Base-by-base conservation (phyloP, 345 rosid genomes). In the Salix dunnii region DNA sequence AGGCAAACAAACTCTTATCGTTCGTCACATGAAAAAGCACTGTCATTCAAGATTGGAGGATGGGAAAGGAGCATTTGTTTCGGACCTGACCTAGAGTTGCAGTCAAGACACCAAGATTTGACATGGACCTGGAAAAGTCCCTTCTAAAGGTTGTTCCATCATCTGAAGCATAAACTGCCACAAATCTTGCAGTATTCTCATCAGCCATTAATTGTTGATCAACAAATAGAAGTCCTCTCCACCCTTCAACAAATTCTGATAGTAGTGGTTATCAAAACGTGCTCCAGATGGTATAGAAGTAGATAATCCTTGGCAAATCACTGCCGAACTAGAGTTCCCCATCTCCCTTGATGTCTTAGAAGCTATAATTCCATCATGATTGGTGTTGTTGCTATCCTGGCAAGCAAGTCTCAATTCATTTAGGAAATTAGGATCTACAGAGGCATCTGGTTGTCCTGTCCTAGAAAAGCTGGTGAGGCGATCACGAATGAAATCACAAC, bases 161-260 rank as follows among this genome's bases (percentile, higher is more conserved):
- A 69, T 75, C 88, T 0, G 83, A 82, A 28, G 86, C 84, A 75
- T 76, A 88, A 28, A 63, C 30, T 66, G 68, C 60, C 30, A 86
- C 87, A 38, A 77, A 23, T 13, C 71, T 74, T 27, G 89, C 87
- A 40, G 91, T 85, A 21, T 14, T 68, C 74, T 78, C 82, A 61
- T 88, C 79, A 38, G 84, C 84, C 87, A 84, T 86, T 75, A 88
- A 48, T 73, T 88, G 89, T 74, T 88, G 89, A 74, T 88, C 91
- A 30, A 87, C 70, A 71, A 74, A 68, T 7, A 88, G 86, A 5
- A 82, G 75, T 65, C 89, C n/a, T n/a, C 91, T 82, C 87, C 86
- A 12, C 88, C 87, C 48, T 51, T 71, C 60, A 84, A 74, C 88
- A 88, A 77, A 75, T 67, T 83, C 70, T 64, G 80, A 42, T 75